Evolutionary conservation across 1,139 yeast genomes (phyloP).

Genomic region (Candida tunisiensis): DNA sequence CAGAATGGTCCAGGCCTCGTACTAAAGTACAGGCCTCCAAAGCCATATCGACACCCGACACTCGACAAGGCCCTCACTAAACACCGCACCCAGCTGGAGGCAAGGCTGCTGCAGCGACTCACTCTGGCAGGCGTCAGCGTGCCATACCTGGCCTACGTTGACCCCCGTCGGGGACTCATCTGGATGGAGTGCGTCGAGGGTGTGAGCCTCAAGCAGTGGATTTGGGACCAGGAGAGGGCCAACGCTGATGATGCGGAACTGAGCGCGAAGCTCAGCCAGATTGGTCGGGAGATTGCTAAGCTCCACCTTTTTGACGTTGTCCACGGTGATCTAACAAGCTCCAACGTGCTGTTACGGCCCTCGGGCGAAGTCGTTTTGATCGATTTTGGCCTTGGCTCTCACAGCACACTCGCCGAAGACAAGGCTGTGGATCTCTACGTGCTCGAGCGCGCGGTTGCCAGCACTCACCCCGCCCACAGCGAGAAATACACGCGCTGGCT

Average conservation of each 20-base stretch:
- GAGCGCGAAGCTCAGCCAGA: conserved; percentile 11
- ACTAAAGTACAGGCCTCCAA: conserved; percentile 76
- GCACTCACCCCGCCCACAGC: conserved; percentile 75
- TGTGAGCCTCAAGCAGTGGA: conserved; percentile 17
- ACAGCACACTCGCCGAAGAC: conserved; percentile 67
- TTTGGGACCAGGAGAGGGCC: conserved; percentile 22
- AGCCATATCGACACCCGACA: conserved; percentile 74
- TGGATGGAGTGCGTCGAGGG: conserved; percentile 74
- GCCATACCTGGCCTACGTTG: conserved; percentile 58
- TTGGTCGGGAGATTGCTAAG: conserved; percentile 51
- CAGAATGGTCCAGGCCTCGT: conserved; percentile 17
- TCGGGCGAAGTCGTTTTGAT: conserved; percentile 40
- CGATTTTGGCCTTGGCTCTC: conserved; percentile 84
- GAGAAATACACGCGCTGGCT: conserved; percentile 51
- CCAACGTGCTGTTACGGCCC: conserved; percentile 51
- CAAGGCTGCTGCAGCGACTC: conserved; percentile 54
- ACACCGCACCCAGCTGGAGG: conserved; percentile 72
- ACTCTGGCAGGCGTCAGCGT: conserved; percentile 37
- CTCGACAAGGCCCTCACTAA: conserved; percentile 65
- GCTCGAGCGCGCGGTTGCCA: conserved; percentile 73
- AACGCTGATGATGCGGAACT: conserved; percentile 4
- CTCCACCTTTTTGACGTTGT: conserved; percentile 66
- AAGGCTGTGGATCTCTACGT: conserved; percentile 95
- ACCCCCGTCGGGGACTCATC: conserved; percentile 60
- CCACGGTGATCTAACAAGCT: conserved; percentile 91